Base-by-base conservation (phyloP, 345 rosid species). In the Acer negundo region DNA sequence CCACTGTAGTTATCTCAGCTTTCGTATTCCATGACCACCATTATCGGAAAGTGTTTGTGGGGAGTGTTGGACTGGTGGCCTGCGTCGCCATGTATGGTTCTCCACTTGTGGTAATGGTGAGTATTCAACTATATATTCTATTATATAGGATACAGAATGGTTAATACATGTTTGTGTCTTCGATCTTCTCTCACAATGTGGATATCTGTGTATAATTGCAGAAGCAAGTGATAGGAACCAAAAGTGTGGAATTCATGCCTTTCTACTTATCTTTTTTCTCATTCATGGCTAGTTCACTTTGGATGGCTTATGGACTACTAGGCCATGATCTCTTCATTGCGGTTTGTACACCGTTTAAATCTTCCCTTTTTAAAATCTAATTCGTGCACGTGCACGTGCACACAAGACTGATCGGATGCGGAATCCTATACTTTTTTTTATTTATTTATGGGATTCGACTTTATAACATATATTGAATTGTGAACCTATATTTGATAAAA, bases 161-260 rank as follows among this genome's bases (percentile, higher is more conserved):
- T 42, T 42, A 42, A 42, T 42, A 8, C 38, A 35, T 35, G 38
- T 35, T 0, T 4, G 38, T 35, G 38, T 35, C 6, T 4, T 35
- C 6, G 38, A 35, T 35, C 38, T 35, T 42, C 46, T 42, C 9
- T 42, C 2, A 42, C 46, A 8, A 42, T 42, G 46, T 42, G 46
- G 10, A 42, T 42, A 71, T 46, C 42, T 62, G 22, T n/a, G 17
- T 63, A 56, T 72, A 47, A 71, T 70, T 82, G 87, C 92, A 92
- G 99, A 93, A 77, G 78, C 85, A 82, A 80, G 98, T 93, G 81
- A 89, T 95, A 53, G 67, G 56, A 78, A 92, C 97, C 7, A 90
- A 87, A 78, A 93, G 98, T 38, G 97, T 90, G 84, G 98, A 95
- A 73, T 93, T 87, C 90, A 95, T 95, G 98, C 97, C 98, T 0